Conservation (phyloP, 1,284 basidiomycete genomes). For the Malassezia sp. region DNA sequence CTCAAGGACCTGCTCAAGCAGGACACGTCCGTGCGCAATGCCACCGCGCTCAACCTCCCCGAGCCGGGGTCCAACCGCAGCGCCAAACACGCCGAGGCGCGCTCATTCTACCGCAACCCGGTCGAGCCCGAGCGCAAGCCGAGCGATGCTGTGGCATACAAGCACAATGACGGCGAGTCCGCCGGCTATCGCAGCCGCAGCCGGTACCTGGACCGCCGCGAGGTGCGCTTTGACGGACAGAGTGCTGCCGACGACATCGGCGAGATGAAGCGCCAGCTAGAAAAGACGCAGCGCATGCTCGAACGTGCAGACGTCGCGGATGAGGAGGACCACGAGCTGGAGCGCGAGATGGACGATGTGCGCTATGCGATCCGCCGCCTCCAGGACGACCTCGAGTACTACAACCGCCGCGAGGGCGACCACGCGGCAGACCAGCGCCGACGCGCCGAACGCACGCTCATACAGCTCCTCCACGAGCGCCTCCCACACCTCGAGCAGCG, state of each 20-base stretch:
- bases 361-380: conserved; percentile 74
- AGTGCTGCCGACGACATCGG: conserved; percentile 58
- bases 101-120: conserved; percentile 55
- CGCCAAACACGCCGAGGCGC: conserved; percentile 54
- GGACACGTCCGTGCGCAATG: conserved; percentile 52
- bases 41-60: conserved; percentile 48
- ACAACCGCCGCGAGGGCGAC: conserved; percentile 63
- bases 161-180: conserved; percentile 57
- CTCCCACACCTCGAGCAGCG: conserved; percentile 80
- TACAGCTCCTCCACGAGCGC: conserved; percentile 77
- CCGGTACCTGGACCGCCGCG: conserved; percentile 74
- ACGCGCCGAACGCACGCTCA: conserved; percentile 74
- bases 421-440: conserved; percentile 66
- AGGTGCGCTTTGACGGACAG: conserved; percentile 66
- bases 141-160: conserved; percentile 88
- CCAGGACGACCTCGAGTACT: conserved; percentile 86
- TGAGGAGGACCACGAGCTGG: conserved; percentile 58
- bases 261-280: conserved; percentile 76
- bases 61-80: conserved; percentile 42
- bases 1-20: conserved; percentile 79
- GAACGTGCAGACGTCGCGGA: conserved; percentile 70
- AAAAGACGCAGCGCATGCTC: conserved; percentile 69
- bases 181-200: conserved; percentile 70
- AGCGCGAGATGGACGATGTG: conserved; percentile 78
- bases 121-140: conserved; percentile 50